Percentiles rank a stretch among this genome's conserved stretches.
Conservation (phyloP, 2,329 filamentous ascomycete species). For the Neospermospora avenae region DNA sequence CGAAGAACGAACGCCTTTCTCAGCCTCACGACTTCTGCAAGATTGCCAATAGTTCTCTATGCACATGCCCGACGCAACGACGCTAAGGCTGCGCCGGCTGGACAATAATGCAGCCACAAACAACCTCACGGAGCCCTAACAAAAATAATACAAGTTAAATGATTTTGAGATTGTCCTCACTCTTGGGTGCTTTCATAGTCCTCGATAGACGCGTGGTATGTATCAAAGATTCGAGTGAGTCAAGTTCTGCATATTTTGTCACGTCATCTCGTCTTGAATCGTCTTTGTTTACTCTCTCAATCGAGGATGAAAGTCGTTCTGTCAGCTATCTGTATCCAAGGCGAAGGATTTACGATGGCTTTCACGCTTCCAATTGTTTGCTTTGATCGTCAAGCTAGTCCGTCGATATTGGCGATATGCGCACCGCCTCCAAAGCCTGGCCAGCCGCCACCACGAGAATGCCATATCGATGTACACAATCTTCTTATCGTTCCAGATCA, state of each 20-base stretch:
- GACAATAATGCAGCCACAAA: background rate
- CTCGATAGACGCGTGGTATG: too few relatives aligned
- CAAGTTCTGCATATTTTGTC: too few relatives aligned
- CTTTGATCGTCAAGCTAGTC: background rate
- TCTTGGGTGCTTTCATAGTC: too few relatives aligned
- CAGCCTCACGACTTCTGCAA: background rate
- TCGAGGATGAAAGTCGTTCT: background rate
- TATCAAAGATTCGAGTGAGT: too few relatives aligned
- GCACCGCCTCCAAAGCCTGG: background rate
- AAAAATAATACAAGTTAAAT: background rate
- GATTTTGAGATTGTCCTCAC: too few relatives aligned
- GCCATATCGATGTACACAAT: background rate
- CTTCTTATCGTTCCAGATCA: background rate
- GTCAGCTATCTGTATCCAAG: background rate
- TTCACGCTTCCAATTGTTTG: background rate
- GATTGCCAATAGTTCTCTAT: slow-evolving; percentile 1
- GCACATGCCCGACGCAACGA: background rate
- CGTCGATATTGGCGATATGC: background rate
- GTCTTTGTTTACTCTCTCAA: background rate
- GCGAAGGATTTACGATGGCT: background rate
- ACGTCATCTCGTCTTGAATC: too few relatives aligned
- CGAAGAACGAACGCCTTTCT: background rate
- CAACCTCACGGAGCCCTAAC: too few relatives aligned
- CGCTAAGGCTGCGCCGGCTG: background rate
- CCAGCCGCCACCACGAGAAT: background rate